These are phyloP conservation scores for Aspergillus uvarum DNA, from an alignment of 2,329 filamentous ascomycete genomes.

Conservation along the genomic window DNA sequence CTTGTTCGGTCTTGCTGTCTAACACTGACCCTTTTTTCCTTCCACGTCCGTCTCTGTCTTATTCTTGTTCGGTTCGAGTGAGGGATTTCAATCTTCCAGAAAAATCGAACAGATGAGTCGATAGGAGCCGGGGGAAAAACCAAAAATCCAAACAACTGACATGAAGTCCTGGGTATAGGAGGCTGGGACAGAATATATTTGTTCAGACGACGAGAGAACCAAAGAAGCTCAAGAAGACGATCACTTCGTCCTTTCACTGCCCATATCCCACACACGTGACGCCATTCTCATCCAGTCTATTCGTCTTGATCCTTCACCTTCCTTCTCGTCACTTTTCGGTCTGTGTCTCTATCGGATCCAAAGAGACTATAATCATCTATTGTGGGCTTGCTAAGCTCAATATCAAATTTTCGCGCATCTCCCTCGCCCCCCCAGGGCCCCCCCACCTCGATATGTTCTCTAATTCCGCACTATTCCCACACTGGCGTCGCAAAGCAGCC, in stretches of 20 bases:
- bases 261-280: slow-evolving; percentile 21
- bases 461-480: slow-evolving; percentile 22
- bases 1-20: not conserved
- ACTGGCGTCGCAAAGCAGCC: slow-evolving; percentile 27
- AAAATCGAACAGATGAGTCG: not conserved
- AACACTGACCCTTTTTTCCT: not conserved
- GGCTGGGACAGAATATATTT: not conserved
- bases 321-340: slow-evolving; percentile 4
- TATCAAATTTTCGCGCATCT: not conserved
- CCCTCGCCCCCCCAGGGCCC: not conserved
- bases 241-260: slow-evolving; percentile 1
- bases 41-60: not conserved
- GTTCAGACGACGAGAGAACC: too few relatives aligned
- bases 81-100: not conserved
- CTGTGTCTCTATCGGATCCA: slow-evolving; percentile 1
- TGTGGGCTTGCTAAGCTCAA: slow-evolving; percentile 1
- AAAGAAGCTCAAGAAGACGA: not conserved
- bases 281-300: slow-evolving; percentile 15
- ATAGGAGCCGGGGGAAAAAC: too few relatives aligned
- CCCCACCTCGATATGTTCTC: slow-evolving; percentile 19
- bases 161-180: too few relatives aligned
- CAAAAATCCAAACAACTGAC: too few relatives aligned
- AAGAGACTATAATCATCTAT: not conserved
- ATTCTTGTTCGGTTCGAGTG: not conserved
- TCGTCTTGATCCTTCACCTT: slow-evolving; percentile 10